These are phyloP conservation scores for Psilocybe cubensis DNA, from an alignment of 768 basidiomycete species.

Conservation along the genomic window DNA sequence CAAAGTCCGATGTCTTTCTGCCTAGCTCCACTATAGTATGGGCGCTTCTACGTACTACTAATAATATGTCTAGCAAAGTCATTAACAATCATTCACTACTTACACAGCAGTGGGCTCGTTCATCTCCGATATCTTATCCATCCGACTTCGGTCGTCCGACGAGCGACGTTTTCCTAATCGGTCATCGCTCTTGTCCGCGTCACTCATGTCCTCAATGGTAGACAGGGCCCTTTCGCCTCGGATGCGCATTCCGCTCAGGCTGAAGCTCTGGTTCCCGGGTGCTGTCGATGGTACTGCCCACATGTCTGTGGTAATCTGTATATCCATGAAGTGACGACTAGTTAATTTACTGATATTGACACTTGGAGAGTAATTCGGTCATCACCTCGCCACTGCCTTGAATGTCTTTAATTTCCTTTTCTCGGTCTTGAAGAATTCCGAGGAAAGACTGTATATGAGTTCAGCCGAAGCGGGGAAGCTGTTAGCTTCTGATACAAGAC, in stretches of 20 bases:
- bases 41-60: no score
- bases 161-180: background rate
- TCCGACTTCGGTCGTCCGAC: background rate
- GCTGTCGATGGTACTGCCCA: conserved; percentile 4
- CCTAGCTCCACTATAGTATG: no score
- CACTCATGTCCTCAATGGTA: background rate
- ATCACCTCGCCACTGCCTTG: background rate
- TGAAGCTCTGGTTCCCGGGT: conserved; percentile 17
- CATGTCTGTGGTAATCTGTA: background rate
- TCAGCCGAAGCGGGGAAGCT: background rate
- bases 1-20: no score
- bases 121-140: conserved; percentile 3
- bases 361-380: background rate
- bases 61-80: background rate
- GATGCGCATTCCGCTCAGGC: conserved; percentile 21
- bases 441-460: conserved; percentile 7
- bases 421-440: conserved; percentile 18
- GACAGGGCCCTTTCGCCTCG: conserved; percentile 14
- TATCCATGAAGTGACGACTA: no score
- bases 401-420: background rate
- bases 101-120: background rate
- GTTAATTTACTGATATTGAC: background rate
- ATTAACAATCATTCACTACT: no score
- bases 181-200: background rate
- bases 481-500: no score